A percentile compares a stretch with the other conserved stretches of the same genome.
phyloP scores from a whole-genome alignment of 805 yeast genomes.

The Schizosaccharomyces lindneri region DNA sequence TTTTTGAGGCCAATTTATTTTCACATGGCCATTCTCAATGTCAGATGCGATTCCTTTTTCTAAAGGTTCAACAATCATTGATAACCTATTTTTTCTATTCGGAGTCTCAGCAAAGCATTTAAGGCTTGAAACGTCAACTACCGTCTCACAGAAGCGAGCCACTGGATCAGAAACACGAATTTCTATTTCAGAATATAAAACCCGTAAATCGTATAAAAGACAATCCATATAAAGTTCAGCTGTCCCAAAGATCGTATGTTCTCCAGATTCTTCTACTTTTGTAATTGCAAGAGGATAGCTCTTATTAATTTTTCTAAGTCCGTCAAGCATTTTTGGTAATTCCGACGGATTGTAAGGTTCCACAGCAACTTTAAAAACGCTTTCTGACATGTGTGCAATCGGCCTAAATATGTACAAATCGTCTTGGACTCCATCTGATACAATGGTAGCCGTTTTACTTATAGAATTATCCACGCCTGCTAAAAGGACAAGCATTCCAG shows the following conservation, averaged over 20 bases:
- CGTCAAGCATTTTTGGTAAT: constrained; percentile 45
- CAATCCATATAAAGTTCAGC: constrained; percentile 83
- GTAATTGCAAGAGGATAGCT: constrained; percentile 41
- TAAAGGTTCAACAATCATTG: constrained; percentile 57
- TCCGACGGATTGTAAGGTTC: constrained; percentile 66
- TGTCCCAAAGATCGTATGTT: constrained; percentile 49
- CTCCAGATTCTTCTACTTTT: constrained; percentile 76
- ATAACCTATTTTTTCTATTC: constrained; percentile 29
- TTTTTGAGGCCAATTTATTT: constrained; percentile 16
- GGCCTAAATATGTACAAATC: constrained; percentile 17
- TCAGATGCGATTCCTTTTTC: constrained; percentile 29
- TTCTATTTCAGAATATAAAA: constrained; percentile 35
- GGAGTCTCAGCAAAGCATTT: constrained; percentile 37
- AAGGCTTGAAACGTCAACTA: constrained; percentile 37
- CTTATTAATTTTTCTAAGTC: constrained; percentile 34
- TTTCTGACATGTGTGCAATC: constrained; percentile 22
- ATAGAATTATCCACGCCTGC: constrained; percentile 35
- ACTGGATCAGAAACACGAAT: constrained; percentile 70
- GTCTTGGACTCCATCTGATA: constrained; percentile 11
- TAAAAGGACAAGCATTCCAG: constrained; percentile 47
- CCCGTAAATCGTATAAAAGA: constrained; percentile 48
- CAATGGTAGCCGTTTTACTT: constrained; percentile 38
- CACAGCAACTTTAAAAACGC: constrained; percentile 58
- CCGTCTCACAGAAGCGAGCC: constrained; percentile 57
- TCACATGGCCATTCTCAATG: constrained; percentile 25